These are phyloP conservation scores for Albizia julibrissin DNA, from an alignment of 306 rosid species.

Conservation along the genomic window DNA sequence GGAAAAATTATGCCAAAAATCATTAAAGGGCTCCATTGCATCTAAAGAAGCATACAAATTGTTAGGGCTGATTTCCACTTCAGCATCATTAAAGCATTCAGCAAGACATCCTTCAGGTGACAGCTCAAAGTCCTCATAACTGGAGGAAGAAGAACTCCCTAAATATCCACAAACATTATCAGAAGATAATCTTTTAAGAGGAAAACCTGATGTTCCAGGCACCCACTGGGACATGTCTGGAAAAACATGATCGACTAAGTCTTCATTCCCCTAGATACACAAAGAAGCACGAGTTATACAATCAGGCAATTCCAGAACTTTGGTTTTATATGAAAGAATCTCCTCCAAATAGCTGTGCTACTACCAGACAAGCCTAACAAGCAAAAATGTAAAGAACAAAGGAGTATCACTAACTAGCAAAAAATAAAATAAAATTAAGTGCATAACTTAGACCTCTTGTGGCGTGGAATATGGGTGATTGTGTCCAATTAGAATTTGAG, in stretches of 20 bases:
- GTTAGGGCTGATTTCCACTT: slow-evolving; percentile 71
- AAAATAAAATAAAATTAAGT: not conserved
- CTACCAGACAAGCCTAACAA: not conserved
- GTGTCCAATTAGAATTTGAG: not conserved
- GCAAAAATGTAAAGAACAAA: not conserved
- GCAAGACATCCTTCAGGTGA: slow-evolving; percentile 82
- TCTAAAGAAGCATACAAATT: slow-evolving; percentile 66
- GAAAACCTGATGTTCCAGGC: too few relatives aligned
- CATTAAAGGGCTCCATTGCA: not conserved
- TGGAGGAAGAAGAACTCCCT: slow-evolving; percentile 49
- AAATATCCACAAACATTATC: too few relatives aligned
- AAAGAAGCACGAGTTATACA: too few relatives aligned
- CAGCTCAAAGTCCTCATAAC: slow-evolving; percentile 60
- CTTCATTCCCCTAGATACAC: too few relatives aligned
- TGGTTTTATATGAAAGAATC: not conserved
- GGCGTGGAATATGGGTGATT: not conserved
- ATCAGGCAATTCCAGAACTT: slow-evolving; percentile 12
- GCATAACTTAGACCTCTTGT: not conserved
- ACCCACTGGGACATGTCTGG: too few relatives aligned
- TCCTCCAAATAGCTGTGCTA: not conserved
- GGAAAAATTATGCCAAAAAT: slow-evolving; percentile 1
- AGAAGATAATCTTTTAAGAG: too few relatives aligned
- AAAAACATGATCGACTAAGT: too few relatives aligned
- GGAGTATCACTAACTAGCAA: slow-evolving; percentile 1
- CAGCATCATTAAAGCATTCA: slow-evolving; percentile 77